Percentiles rank a stretch among this genome's conserved stretches.
These are phyloP conservation scores for Strigomonas galati DNA, from an alignment of 208 protist genomes.

Conservation along the genomic window DNA sequence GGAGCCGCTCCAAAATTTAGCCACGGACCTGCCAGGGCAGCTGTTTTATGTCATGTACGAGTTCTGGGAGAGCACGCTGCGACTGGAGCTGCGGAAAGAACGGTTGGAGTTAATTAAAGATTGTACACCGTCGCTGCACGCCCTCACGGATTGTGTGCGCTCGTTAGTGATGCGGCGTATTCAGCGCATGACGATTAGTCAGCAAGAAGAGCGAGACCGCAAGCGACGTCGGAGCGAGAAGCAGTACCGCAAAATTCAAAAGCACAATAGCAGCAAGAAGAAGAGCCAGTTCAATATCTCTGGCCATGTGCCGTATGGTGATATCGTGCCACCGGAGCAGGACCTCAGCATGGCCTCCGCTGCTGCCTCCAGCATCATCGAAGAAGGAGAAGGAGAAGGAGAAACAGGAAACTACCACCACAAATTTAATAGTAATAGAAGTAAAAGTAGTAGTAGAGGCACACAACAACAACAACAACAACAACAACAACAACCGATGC, in stretches of 20 bases:
- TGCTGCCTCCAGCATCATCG: too few relatives aligned
- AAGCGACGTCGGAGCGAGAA: background rate
- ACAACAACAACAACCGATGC: background rate
- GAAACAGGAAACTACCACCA: too few relatives aligned
- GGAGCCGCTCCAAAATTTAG: constrained; percentile 36
- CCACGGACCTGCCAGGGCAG: constrained; percentile 21
- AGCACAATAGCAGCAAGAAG: too few relatives aligned
- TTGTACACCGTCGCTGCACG: constrained; percentile 27
- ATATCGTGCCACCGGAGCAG: too few relatives aligned
- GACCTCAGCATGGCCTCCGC: too few relatives aligned
- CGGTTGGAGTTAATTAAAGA: constrained; percentile 23
- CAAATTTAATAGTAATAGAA: too few relatives aligned
- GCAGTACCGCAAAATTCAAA: too few relatives aligned
- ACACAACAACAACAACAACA: background rate
- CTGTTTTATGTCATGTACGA: constrained; percentile 43
- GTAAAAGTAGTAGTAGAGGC: background rate
- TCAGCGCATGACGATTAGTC: background rate
- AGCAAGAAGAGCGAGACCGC: background rate
- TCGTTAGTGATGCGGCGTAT: constrained; percentile 10
- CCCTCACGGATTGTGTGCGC: constrained; percentile 20
- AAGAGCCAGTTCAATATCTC: too few relatives aligned
- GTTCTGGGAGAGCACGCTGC: constrained; percentile 34
- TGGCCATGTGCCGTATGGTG: too few relatives aligned
- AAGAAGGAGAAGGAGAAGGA: background rate
- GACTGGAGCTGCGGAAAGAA: constrained; percentile 36